Evolutionary conservation across 1,139 yeast genomes (phyloP), one percentile per base, ranked within the genome.

Genomic region (Debaryomyces psychrophilus): DNA sequence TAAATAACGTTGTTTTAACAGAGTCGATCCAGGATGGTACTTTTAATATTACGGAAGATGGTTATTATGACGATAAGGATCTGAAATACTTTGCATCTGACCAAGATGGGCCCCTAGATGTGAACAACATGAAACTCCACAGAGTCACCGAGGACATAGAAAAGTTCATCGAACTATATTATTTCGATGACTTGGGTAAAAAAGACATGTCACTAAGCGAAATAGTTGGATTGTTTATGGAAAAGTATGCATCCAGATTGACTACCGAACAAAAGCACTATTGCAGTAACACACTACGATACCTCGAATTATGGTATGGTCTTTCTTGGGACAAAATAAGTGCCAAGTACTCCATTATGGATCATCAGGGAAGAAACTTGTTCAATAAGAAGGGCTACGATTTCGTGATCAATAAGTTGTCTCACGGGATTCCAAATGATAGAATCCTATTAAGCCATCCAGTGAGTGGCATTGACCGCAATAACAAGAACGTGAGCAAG

Each of bases 261-360:
- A 75, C 84, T 0, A 64, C 64, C 12, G 75, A 69, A 2, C 93
- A 87, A 59, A 71, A 71, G 26, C 59, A 61, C 31, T 71, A 73
- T 50, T 75, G 83, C 15, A 76, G 80, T 2, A 80, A 81, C 50
- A 60, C 77, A 50, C 64, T 79, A 31, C 67, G 95, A 52, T 73
- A 73, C 49, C 60, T 81, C 47, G 96, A 90, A 60, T 67, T 85
- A 31, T 89, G 95, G 93, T 87, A 82, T 60, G 97, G 95, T 0
- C 69, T 85, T 23, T 73, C 85, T 22, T 82, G 90, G 82, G 79
- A 79, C 34, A 60, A 65, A 28, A 73, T 85, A 55, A 86, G 95
- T 58, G 85, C 87, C 4, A 84, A 83, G 56, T 85, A 79, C 56
- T 76, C 89, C 1, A 65, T 77, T 11, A 76, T 83, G 63, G 88